Conservation (phyloP, 495 filamentous ascomycete species). For the Delitschia confertaspora region DNA sequence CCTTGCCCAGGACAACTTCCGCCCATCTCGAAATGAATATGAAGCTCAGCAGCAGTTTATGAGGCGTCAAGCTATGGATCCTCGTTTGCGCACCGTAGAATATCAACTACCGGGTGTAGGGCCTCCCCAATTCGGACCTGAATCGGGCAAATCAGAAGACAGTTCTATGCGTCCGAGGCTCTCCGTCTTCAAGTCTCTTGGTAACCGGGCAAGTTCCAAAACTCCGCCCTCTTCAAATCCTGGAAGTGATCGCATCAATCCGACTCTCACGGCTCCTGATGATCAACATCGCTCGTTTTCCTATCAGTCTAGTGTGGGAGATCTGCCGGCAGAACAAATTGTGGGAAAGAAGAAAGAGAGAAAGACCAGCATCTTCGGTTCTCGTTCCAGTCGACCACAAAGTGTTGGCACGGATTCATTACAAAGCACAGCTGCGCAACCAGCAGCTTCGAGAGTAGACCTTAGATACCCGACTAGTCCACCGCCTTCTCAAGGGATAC, state of each 20-base stretch:
- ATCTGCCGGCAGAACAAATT: constrained; percentile 15
- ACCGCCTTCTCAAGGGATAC: constrained; percentile 20
- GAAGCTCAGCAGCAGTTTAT: constrained; percentile 24
- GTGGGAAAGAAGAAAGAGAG: constrained; percentile 16
- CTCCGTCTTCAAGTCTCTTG: constrained; percentile 19
- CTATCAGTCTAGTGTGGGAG: constrained; percentile 16
- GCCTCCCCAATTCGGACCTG: constrained; percentile 5
- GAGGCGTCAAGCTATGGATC: constrained; percentile 24
- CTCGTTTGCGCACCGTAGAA: constrained; percentile 36
- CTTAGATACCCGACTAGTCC: constrained; percentile 24
- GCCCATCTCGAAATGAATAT: constrained; percentile 17
- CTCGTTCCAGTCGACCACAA: constrained; percentile 12
- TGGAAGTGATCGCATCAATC: constrained; percentile 7
- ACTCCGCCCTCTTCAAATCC: background rate
- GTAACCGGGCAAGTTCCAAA: constrained; percentile 6
- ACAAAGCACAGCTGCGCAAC: constrained; percentile 24
- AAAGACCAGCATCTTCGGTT: constrained; percentile 9
- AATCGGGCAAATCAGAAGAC: constrained; percentile 8
- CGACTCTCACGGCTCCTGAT: constrained; percentile 1
- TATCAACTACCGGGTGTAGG: constrained; percentile 24
- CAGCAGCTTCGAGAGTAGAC: constrained; percentile 23
- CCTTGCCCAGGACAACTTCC: too few relatives aligned
- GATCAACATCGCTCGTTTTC: constrained; percentile 3
- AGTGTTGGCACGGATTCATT: constrained; percentile 24
- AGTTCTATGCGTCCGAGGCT: constrained; percentile 15